Percentiles rank a stretch among this genome's conserved stretches.
phyloP scores from a whole-genome alignment of 2,329 filamentous ascomycete genomes.

The Elsinoe perseae region DNA sequence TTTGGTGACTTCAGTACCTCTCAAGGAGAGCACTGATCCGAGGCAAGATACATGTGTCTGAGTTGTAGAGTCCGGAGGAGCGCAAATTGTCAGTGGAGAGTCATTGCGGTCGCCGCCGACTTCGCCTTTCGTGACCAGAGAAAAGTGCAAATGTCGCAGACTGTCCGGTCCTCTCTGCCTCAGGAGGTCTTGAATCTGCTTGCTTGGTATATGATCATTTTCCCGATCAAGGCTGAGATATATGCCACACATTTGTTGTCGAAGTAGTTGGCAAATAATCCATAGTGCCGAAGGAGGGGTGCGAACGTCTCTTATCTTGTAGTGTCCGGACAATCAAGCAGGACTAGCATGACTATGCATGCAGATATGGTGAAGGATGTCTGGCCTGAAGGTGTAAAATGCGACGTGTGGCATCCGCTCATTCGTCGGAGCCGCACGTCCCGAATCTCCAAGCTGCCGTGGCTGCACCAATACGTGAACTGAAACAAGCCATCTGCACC shows the following conservation, averaged over 20 bases:
- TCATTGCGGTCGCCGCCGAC: not conserved
- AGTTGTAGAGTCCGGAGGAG: not conserved
- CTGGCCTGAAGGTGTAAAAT: not conserved
- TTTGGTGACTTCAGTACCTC: slow-evolving; percentile 60
- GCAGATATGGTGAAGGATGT: not conserved
- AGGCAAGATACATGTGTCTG: slow-evolving; percentile 53
- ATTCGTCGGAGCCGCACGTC: slow-evolving; percentile 3
- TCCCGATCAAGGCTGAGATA: slow-evolving; percentile 28
- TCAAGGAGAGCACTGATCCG: slow-evolving; percentile 85
- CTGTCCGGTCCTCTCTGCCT: slow-evolving; percentile 28
- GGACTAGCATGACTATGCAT: slow-evolving; percentile 9
- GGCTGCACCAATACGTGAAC: not conserved
- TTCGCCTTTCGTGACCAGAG: not conserved
- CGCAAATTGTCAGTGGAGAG: slow-evolving; percentile 1
- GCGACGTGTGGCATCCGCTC: not conserved
- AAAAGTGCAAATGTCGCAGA: not conserved
- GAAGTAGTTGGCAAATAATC: not conserved
- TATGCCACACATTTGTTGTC: slow-evolving; percentile 29
- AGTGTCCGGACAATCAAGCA: not conserved
- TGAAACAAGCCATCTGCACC: not conserved
- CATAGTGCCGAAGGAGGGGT: slow-evolving; percentile 1
- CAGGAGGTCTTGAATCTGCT: slow-evolving; percentile 22
- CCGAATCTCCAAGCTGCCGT: not conserved
- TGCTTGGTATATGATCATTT: slow-evolving; percentile 21
- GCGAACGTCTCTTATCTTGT: not conserved